Conservation (phyloP, 495 filamentous ascomycete species). For the Tetracladium marchalianum region DNA sequence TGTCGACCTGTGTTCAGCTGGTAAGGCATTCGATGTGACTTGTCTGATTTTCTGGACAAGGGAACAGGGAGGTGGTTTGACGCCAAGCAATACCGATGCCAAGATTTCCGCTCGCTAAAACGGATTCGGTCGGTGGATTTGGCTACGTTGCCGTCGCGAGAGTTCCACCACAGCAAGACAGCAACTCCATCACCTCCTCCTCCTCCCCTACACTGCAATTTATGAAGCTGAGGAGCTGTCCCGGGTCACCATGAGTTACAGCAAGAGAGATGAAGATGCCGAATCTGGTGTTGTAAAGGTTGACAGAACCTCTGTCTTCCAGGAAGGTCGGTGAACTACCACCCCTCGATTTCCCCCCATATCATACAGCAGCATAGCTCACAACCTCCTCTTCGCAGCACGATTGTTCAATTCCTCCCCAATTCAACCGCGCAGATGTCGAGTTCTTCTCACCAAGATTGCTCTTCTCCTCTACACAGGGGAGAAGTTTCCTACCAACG, state of each 20-base stretch:
- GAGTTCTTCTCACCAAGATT: slow-evolving; percentile 94
- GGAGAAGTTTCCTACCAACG: slow-evolving; percentile 91
- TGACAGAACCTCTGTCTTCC: slow-evolving; percentile 95
- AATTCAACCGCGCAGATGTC: slow-evolving; percentile 88
- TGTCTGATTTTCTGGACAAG: too few species aligned
- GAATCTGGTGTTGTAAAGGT: slow-evolving; percentile 89
- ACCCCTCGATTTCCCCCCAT: slow-evolving; percentile 10
- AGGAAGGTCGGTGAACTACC: slow-evolving; percentile 68
- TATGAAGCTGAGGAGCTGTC: slow-evolving; percentile 23
- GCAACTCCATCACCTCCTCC: slow-evolving; percentile 2
- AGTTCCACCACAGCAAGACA: slow-evolving; percentile 5
- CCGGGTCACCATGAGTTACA: slow-evolving; percentile 68
- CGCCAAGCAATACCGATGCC: slow-evolving; percentile 1
- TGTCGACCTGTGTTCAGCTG: too few species aligned
- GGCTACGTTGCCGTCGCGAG: slow-evolving; percentile 16
- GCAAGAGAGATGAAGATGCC: slow-evolving; percentile 97
- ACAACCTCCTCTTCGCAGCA: slow-evolving; percentile 41
- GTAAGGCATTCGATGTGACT: too few species aligned
- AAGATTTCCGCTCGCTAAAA: slow-evolving; percentile 16
- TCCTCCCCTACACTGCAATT: slow-evolving; percentile 16
- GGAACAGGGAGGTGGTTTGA: too few species aligned
- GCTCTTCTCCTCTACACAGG: slow-evolving; percentile 93
- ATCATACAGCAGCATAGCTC: too few species aligned
- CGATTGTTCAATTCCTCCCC: slow-evolving; percentile 96
- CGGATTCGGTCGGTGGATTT: slow-evolving; percentile 6